phyloP scores from a whole-genome alignment of 2,329 filamentous ascomycete species.

The Penicillium frequentans region DNA sequence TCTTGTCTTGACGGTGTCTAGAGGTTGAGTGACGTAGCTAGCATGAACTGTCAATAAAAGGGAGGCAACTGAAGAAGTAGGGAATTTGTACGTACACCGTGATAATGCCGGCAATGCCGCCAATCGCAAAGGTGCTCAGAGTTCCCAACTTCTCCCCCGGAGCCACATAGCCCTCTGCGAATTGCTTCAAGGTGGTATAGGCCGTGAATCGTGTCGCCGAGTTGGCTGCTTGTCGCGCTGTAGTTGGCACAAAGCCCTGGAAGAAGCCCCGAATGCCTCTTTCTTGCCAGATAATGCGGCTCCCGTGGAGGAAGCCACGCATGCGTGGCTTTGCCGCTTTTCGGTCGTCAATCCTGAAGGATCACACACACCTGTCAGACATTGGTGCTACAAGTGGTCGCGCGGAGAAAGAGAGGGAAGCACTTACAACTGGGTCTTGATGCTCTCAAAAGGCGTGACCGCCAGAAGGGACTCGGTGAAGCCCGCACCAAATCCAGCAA shows the following conservation, averaged over 20 bases:
- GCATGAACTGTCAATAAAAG: background rate
- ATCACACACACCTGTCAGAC: background rate
- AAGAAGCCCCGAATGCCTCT: slow-evolving; percentile 91
- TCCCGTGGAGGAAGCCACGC: slow-evolving; percentile 88
- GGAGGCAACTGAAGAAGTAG: background rate
- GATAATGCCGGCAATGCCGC: slow-evolving; percentile 82
- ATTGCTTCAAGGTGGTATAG: slow-evolving; percentile 86
- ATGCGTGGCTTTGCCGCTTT: slow-evolving; percentile 83
- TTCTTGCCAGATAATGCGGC: slow-evolving; percentile 81
- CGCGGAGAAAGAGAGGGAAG: slow-evolving; percentile 1
- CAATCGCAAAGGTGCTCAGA: slow-evolving; percentile 84
- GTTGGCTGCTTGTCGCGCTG: slow-evolving; percentile 91
- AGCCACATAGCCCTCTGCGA: slow-evolving; percentile 87
- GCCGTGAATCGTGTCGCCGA: slow-evolving; percentile 86
- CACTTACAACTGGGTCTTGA: slow-evolving; percentile 86
- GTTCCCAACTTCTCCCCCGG: slow-evolving; percentile 93
- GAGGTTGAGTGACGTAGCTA: slow-evolving; percentile 60
- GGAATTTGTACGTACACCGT: slow-evolving; percentile 63
- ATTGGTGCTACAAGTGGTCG: background rate
- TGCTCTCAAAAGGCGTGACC: slow-evolving; percentile 95
- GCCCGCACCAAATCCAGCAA: slow-evolving; percentile 91
- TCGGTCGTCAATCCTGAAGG: slow-evolving; percentile 82
- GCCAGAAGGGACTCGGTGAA: slow-evolving; percentile 91
- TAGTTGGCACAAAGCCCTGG: slow-evolving; percentile 94
- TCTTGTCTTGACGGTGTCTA: slow-evolving; percentile 94